These are phyloP conservation scores for Fusarium duplospermum DNA, from an alignment of 2,329 filamentous ascomycete genomes.

Conservation along the genomic window DNA sequence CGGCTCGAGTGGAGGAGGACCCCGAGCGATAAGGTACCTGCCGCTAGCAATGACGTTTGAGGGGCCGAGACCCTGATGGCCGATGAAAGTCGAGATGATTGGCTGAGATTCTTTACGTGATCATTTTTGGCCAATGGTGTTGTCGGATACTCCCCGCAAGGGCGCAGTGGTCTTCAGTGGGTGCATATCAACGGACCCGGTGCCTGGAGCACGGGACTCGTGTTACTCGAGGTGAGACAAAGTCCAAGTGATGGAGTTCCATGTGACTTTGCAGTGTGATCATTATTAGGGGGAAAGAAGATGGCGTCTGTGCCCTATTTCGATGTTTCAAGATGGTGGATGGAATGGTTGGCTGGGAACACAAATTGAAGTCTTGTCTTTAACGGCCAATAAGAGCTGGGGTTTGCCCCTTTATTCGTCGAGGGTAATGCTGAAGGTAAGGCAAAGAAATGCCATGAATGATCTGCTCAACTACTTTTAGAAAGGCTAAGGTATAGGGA, in stretches of 20 bases:
- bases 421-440: neutral
- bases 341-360: neutral
- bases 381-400: neutral
- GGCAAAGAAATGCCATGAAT: neutral
- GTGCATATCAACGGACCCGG: slow-evolving; percentile 25
- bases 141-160: slow-evolving; percentile 6
- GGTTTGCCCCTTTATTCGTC: neutral
- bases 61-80: slow-evolving; percentile 37
- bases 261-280: slow-evolving; percentile 11
- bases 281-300: neutral
- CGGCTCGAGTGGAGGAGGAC: slow-evolving; percentile 23
- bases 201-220: slow-evolving; percentile 33
- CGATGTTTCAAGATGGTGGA: neutral
- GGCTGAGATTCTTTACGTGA: slow-evolving; percentile 11
- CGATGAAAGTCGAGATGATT: slow-evolving; percentile 16
- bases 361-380: neutral
- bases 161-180: slow-evolving; percentile 8
- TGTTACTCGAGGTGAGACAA: neutral
- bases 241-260: slow-evolving; percentile 7
- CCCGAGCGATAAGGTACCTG: slow-evolving; percentile 27
- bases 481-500: neutral
- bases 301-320: neutral
- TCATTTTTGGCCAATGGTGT: neutral
- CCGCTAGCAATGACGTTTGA: slow-evolving; percentile 30
- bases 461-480: neutral